Evolutionary conservation across 2,329 filamentous ascomycete species (phyloP).

Genomic region (Colletotrichum lupini): DNA sequence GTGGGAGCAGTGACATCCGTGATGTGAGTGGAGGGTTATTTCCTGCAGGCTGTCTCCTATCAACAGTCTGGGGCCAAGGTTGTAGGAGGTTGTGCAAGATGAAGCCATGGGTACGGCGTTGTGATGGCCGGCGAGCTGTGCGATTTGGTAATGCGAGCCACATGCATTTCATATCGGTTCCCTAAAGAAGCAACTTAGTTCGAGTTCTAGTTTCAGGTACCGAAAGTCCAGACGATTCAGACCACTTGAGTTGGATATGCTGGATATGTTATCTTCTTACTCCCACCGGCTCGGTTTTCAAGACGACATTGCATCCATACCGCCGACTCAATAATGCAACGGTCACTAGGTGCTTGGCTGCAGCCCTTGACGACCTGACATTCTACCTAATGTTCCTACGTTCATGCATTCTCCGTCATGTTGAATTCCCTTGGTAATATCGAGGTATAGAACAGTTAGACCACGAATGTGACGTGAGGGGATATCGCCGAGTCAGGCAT

Average conservation of each 20-base stretch:
- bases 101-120: constrained; percentile 8
- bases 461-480: not conserved
- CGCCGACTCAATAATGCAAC: not conserved
- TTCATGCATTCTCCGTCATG: no score
- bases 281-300: not conserved
- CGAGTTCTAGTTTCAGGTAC: constrained; percentile 11
- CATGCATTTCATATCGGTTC: not conserved
- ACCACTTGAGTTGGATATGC: not conserved
- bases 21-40: not conserved
- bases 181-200: constrained; percentile 7
- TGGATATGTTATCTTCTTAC: not conserved
- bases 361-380: not conserved
- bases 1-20: not conserved
- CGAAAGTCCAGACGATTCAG: constrained; percentile 19
- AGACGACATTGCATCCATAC: not conserved
- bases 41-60: not conserved
- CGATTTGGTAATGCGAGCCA: constrained; percentile 1
- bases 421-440: not conserved
- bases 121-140: not conserved
- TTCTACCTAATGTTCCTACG: no score
- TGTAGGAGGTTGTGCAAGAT: not conserved
- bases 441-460: not conserved
- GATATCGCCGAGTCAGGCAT: not conserved
- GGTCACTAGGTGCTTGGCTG: not conserved
- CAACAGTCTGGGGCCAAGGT: not conserved